Base-by-base conservation (phyloP, 1,284 basidiomycete species). In the Trametes hirsuta region DNA sequence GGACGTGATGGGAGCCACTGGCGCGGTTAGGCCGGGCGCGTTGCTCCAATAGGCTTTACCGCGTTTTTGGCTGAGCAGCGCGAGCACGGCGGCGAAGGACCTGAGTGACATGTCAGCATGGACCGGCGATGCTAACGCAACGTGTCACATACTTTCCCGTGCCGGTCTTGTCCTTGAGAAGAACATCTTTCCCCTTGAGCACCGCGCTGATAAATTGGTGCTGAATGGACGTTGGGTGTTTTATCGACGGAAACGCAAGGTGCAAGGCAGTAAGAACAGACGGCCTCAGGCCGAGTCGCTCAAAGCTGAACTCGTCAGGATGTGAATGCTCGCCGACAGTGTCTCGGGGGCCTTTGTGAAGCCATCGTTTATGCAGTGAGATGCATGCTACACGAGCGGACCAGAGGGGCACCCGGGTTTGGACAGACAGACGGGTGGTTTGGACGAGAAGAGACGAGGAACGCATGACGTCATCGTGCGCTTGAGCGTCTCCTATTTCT, bases 131-230 rank as follows among this genome's bases (percentile, higher is more conserved):
- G 4, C 30, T 11, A 40, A 41, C 34, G 12, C 10, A 39, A 50
- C 30, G 6, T 18, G 21, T 18, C 14, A 77, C 85, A 42, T 68
- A 91, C 90, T 93, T 93, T 76, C 90, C 91, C 47, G 85, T 84
- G 5, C 90, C 91, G 14, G 91, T 90, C 39, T 77, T 77, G 65
- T 90, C 89, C 66, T 84, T 85, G 45, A 92, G 65, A 12, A 91
- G 70, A 22, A 92, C 77, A 72, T 91, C 83, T 66, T 82, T 81
- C 9, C 80, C 80, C 21, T 72, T 69, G 22, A 86, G 63, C 15
- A 91, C 77, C 6, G 85, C 87, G 11, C 83, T 82, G 62, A 92
- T 87, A 55, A 91, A 82, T 48, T 77, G 74, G 45, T 71, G 74
- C 67, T 92, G 90, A 36, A 82, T 80, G 11, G 74, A 69, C 0